These are phyloP conservation scores for Yarrowia galli DNA, from an alignment of 1,139 yeast species.

Conservation along the genomic window DNA sequence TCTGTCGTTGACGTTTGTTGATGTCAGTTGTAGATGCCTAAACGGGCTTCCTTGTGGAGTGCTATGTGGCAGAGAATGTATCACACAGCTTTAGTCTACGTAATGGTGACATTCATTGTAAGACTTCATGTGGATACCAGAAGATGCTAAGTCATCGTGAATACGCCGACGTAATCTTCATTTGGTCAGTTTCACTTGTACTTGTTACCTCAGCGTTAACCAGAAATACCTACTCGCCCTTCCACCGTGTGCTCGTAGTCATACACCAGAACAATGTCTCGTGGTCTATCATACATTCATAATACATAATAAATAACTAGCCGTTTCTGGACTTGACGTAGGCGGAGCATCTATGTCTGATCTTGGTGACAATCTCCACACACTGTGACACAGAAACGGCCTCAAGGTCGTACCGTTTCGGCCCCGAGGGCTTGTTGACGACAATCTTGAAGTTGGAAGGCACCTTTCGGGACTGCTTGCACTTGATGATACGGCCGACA, in stretches of 20 bases:
- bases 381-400: constrained; percentile 70
- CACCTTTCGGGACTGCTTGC: constrained; percentile 79
- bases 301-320: constrained; percentile 17
- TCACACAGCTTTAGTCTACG: no score
- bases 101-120: no score
- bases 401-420: constrained; percentile 87
- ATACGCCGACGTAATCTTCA: no score
- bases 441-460: constrained; percentile 84
- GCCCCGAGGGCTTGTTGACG: constrained; percentile 68
- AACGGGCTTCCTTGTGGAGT: neutral
- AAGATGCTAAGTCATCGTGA: no score
- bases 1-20: neutral
- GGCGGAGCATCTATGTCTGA: constrained; percentile 46
- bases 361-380: constrained; percentile 74
- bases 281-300: constrained; percentile 14
- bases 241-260: no score
- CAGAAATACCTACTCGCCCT: no score
- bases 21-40: neutral
- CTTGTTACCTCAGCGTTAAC: no score
- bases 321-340: constrained; percentile 18
- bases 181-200: no score
- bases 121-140: no score
- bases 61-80: no score
- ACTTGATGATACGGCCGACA: constrained; percentile 74
- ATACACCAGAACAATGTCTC: neutral